Base-by-base conservation (phyloP, 768 basidiomycete species). In the Amanita rimosa region DNA sequence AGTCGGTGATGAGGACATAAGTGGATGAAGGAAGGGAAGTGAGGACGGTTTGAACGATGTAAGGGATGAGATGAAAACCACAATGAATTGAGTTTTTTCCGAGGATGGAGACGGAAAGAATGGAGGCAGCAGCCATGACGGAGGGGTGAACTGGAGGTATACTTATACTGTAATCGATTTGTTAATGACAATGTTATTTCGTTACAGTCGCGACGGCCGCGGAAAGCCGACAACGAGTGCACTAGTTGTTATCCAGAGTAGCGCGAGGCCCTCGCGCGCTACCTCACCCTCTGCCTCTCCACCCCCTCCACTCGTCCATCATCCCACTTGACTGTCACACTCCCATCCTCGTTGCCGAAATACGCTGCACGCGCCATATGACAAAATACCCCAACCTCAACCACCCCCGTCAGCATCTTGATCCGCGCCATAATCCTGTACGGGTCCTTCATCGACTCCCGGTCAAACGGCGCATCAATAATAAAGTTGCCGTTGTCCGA, bases 361-460 rank as follows among this genome's bases (percentile, higher is more conserved):
- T 97, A 98, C n/a, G 94, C 95, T 0, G 93, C 93, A 60, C 83
- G 78, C 4, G 87, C 93, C 74, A 96, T 83, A 47, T 81, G 72
- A 61, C 90, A 93, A 69, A 99, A 98, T n/a, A 99, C 65, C 0
- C 96, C 96, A 29, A 97, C 96, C 64, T 99, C 96, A n/a, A 98
- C 90, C 19, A 97, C 91, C 40, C 96, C 96, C 3, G 95, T 98
- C 52, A 98, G 73, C 76, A 95, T 78, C 71, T 97, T 98, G 60
- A 98, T 85, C 52, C 75, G 71, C 13, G 70, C 64, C 68, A 95
- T 68, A 14, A 97, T 86, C 51, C 67, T 67, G 37, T 68, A 69
- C 1, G 92, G 88, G 29, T 87, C 70, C 54, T 66, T 60, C 75
- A 95, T 83, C 57, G 72, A 60, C 33, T 81, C 76, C 49, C 69